phyloP scores from a whole-genome alignment of 1,284 basidiomycete genomes.

The Tilletia walkeri region DNA sequence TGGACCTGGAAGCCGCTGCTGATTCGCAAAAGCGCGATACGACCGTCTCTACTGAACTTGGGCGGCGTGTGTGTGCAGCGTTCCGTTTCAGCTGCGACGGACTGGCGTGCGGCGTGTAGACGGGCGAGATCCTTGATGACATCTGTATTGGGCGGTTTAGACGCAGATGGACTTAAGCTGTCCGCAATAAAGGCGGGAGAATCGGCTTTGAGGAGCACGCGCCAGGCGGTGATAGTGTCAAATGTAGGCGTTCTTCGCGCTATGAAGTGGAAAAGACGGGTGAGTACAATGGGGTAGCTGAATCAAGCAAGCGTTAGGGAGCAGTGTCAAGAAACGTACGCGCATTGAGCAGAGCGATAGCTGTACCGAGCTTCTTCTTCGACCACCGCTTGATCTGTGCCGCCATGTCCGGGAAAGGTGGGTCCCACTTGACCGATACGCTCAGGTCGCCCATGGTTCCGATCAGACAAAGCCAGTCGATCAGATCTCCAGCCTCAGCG shows the following conservation, averaged over 20 bases:
- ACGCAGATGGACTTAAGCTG: neutral
- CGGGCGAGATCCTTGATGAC: slow-evolving; percentile 26
- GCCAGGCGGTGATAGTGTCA: slow-evolving; percentile 9
- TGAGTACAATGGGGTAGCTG: neutral
- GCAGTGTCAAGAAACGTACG: slow-evolving; percentile 19
- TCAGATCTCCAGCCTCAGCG: slow-evolving; percentile 21
- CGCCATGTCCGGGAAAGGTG: slow-evolving; percentile 39
- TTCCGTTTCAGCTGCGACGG: slow-evolving; percentile 35
- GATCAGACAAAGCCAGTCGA: slow-evolving; percentile 41
- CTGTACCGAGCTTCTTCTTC: slow-evolving; percentile 34
- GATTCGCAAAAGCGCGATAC: slow-evolving; percentile 38
- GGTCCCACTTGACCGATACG: slow-evolving; percentile 37
- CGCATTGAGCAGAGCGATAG: slow-evolving; percentile 40
- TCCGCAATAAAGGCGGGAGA: slow-evolving; percentile 4
- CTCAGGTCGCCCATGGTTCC: slow-evolving; percentile 42
- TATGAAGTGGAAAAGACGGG: neutral
- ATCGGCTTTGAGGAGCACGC: slow-evolving; percentile 3
- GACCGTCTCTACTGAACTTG: slow-evolving; percentile 41
- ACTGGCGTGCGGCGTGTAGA: slow-evolving; percentile 32
- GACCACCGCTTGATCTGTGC: slow-evolving; percentile 39
- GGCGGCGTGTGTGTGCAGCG: slow-evolving; percentile 42
- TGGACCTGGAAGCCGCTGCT: slow-evolving; percentile 38
- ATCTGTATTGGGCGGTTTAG: neutral
- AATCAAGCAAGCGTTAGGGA: too few species aligned
- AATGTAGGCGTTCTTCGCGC: neutral